Base-by-base conservation (phyloP, 2,329 filamentous ascomycete species). In the Fusarium sp. region DNA sequence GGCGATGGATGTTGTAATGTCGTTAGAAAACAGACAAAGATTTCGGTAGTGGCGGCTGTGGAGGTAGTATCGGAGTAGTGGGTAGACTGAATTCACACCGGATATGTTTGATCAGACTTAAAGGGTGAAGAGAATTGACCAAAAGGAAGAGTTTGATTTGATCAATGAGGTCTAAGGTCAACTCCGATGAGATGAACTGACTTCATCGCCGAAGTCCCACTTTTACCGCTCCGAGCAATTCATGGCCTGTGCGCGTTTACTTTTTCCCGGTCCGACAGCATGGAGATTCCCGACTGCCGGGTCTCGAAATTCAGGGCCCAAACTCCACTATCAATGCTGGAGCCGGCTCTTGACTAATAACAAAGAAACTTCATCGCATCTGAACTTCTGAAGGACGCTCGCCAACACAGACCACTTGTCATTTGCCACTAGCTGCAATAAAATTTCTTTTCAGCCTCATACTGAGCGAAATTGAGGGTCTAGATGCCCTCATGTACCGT, bases 171-270 rank as follows among this genome's bases (percentile, higher is more conserved):
- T 17, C 14, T 41, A 35, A 59, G 26, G 27, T 41, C 49, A 27
- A 67, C 46, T 54, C 35, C 45, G 26, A 57, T 37, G 26, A 35
- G 42, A 70, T 38, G 50, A 61, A 60, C 67, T 70, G 66, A 70
- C 56, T 55, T 67, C 62, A 70, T 73, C 57, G 42, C 42, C 56
- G 32, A 35, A 12, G 37, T 26, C 20, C 66, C 66, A 62, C 62
- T 59, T 63, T 58, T 62, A 32, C 46, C 33, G 49, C 42, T 56
- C 44, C 37, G 32, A 59, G 38, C 45, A 37, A 46, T 23, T 23
- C 27, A 58, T 67, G 66, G 62, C 55, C 57, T 48, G 62, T 71
- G 70, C 70, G 70, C 70, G 67, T 73, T 73, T 71, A 73, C 62
- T 52, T 67, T 71, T 73, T 73, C 57, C 70, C 70, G 67, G 46